These are phyloP conservation scores for Ensete glaucum DNA, from an alignment of 176 grass and related monocot genomes.

Conservation along the genomic window DNA sequence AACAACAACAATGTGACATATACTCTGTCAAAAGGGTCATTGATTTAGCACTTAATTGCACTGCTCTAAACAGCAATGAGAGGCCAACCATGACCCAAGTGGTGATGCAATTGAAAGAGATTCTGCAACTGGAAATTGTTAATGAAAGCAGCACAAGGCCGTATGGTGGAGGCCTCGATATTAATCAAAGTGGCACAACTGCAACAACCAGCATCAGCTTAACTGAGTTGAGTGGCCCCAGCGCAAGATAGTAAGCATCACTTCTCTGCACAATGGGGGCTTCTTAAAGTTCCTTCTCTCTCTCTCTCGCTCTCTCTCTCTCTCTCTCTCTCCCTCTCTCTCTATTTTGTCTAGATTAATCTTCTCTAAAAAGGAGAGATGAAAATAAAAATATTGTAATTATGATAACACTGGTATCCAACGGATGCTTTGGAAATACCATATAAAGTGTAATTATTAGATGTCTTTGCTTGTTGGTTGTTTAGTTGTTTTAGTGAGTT, in stretches of 20 bases:
- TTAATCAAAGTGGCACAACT: neutral
- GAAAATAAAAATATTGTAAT: too few relatives aligned
- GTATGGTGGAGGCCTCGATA: neutral
- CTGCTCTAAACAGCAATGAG: neutral
- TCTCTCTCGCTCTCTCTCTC: too few relatives aligned
- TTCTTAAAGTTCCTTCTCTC: too few relatives aligned
- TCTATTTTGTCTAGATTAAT: too few relatives aligned
- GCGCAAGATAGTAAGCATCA: neutral
- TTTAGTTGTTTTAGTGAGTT: too few relatives aligned
- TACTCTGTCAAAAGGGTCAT: neutral
- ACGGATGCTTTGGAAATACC: too few relatives aligned
- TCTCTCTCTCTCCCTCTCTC: too few relatives aligned
- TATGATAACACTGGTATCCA: too few relatives aligned
- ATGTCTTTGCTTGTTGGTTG: too few relatives aligned
- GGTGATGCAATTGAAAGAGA: constrained; percentile 2
- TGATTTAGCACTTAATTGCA: constrained; percentile 6
- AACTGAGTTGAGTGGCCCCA: neutral
- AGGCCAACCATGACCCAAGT: constrained; percentile 1
- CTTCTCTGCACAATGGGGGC: too few relatives aligned
- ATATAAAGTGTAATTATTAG: too few relatives aligned
- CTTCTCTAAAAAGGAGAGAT: too few relatives aligned
- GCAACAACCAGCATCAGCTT: neutral
- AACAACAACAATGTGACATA: neutral
- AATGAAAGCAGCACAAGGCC: neutral
- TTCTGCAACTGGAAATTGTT: neutral